Evolutionary conservation across 2,329 filamentous ascomycete species (phyloP).

Genomic region (Fusarium albidum): DNA sequence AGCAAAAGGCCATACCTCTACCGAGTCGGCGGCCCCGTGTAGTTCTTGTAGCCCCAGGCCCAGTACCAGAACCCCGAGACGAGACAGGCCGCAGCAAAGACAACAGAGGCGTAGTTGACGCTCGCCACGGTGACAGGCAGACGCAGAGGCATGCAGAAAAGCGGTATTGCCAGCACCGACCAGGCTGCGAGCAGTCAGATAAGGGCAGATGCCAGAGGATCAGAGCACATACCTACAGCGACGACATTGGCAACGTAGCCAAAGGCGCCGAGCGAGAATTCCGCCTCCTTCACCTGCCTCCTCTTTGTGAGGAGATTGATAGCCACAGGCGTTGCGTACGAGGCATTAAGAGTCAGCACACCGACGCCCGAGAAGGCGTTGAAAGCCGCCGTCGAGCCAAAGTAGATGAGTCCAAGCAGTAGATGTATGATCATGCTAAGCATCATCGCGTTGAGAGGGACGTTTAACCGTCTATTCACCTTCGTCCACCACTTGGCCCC

Average conservation of each 20-base stretch:
- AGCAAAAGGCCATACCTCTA: too few relatives aligned
- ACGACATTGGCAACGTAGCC: slow-evolving; percentile 6
- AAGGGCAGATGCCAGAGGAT: too few relatives aligned
- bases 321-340: slow-evolving; percentile 12
- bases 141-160: slow-evolving; percentile 20
- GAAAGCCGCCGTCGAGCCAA: slow-evolving; percentile 10
- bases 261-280: slow-evolving; percentile 9
- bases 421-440: slow-evolving; percentile 8
- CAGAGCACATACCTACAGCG: slow-evolving; percentile 12
- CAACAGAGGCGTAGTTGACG: slow-evolving; percentile 19
- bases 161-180: slow-evolving; percentile 16
- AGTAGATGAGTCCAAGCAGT: slow-evolving; percentile 15
- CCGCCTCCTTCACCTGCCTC: slow-evolving; percentile 6
- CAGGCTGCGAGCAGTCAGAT: slow-evolving; percentile 9
- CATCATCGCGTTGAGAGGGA: slow-evolving; percentile 19
- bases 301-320: slow-evolving; percentile 7
- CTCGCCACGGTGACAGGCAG: slow-evolving; percentile 1
- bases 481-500: slow-evolving; percentile 9
- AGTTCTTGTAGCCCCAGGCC: slow-evolving; percentile 74
- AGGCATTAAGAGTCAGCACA: slow-evolving; percentile 11
- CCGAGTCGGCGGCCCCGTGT: slow-evolving; percentile 70
- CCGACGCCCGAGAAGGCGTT: slow-evolving; percentile 16
- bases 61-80: slow-evolving; percentile 74
- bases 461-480: slow-evolving; percentile 1
- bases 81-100: slow-evolving; percentile 11